These are phyloP conservation scores for Russula foetens DNA, from an alignment of 768 basidiomycete genomes.

Conservation along the genomic window DNA sequence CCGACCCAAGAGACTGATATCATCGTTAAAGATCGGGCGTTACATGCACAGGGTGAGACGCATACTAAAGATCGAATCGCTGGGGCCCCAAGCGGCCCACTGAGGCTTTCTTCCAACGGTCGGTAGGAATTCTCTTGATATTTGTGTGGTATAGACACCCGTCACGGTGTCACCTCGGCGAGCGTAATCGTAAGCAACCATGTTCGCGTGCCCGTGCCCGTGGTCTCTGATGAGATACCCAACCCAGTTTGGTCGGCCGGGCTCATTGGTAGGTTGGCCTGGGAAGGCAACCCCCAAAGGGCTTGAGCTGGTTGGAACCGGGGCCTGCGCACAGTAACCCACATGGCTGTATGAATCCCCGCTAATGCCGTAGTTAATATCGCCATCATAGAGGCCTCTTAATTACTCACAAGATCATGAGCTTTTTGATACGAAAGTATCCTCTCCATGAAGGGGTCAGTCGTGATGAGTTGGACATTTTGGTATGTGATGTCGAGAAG, in stretches of 20 bases:
- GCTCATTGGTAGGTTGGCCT: constrained; percentile 6
- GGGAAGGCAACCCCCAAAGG: constrained; percentile 17
- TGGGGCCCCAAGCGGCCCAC: constrained; percentile 35
- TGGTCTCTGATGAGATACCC: constrained; percentile 15
- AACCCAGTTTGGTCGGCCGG: constrained; percentile 17
- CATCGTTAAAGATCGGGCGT: background rate
- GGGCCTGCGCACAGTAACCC: constrained; percentile 14
- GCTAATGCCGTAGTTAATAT: background rate
- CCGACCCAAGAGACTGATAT: constrained; percentile 46
- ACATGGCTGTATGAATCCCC: constrained; percentile 17
- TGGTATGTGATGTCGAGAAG: background rate
- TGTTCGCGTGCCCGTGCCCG: constrained; percentile 16
- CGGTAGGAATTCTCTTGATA: constrained; percentile 15
- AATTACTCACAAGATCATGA: constrained; percentile 15
- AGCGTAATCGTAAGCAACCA: constrained; percentile 19
- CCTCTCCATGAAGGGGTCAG: constrained; percentile 17
- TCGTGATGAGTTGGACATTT: constrained; percentile 10
- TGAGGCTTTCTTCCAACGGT: constrained; percentile 30
- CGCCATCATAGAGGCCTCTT: background rate
- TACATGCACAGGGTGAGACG: background rate
- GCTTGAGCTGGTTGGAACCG: constrained; percentile 9
- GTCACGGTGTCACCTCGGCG: constrained; percentile 20
- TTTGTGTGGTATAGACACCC: constrained; percentile 16
- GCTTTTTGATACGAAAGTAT: constrained; percentile 6
- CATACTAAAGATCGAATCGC: constrained; percentile 42